phyloP scores from a whole-genome alignment of 176 grass and related monocot species.

The Poa pratensis region DNA sequence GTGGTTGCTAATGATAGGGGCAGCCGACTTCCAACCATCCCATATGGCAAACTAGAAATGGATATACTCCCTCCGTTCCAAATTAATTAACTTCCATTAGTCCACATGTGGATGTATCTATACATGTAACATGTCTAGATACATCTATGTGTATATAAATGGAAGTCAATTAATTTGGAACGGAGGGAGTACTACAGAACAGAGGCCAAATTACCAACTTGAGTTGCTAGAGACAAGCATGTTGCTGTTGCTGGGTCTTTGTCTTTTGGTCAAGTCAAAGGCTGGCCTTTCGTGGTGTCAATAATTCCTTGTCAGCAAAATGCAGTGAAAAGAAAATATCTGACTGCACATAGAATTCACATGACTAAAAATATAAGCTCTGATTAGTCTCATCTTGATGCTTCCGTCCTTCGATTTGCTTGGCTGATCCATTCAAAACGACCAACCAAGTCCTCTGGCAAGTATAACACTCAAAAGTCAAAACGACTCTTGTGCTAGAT shows the following conservation, averaged over 20 bases:
- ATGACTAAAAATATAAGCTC: not conserved
- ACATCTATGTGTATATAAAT: no score
- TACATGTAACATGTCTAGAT: no score
- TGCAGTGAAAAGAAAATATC: not conserved
- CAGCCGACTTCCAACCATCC: not conserved
- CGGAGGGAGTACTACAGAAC: not conserved
- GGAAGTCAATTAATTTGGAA: no score
- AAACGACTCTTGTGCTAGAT: not conserved
- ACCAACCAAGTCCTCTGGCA: not conserved
- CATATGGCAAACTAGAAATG: not conserved
- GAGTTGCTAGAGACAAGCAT: not conserved
- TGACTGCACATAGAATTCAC: not conserved
- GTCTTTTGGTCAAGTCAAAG: not conserved
- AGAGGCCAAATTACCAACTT: not conserved
- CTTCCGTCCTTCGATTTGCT: not conserved
- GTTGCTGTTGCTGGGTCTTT: constrained; percentile 2
- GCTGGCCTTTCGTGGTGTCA: not conserved
- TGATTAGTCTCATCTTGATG: not conserved
- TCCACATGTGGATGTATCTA: no score
- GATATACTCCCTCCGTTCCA: no score
- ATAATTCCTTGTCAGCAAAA: not conserved
- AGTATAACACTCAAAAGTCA: no score
- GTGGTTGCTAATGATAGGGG: not conserved
- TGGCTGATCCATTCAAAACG: constrained; percentile 2
- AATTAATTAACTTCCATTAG: no score